Evolutionary conservation across 495 filamentous ascomycete genomes (phyloP), one percentile per base, ranked within the genome.

Genomic region (Melanomma pulvis-pyrius): DNA sequence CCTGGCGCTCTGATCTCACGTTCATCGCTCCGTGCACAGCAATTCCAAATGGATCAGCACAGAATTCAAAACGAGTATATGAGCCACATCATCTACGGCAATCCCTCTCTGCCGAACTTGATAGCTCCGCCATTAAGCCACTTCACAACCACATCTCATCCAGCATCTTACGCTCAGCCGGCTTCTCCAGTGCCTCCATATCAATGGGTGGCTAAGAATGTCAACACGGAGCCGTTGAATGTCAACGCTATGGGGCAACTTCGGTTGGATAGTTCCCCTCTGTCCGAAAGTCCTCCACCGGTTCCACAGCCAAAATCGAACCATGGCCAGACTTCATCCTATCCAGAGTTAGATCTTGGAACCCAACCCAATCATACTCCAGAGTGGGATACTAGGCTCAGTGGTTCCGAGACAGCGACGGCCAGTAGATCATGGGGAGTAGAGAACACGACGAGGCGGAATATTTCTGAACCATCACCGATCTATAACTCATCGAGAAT

Each of bases 21-120:
- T 12, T 15, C 39, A 44, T 44, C 39, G 25, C n/a, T 44, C 39
- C 39, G 17, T 11, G 47, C 32, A 21, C 25, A 61, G 46, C 28
- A 61, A 19, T 44, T 51, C 21, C 46, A 54, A 22, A 36, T 48
- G 49, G 49, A 54, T 29, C 60, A 63, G 19, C 28, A 54, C 9
- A n/a, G 60, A 46, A 21, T 26, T 15, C 50, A 55, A 26, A 47
- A 21, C 15, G 60, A 63, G 50, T 22, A 47, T 48, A 15, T 63
- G 34, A 63, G 60, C 39, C 19, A 30, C 7, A 34, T 55, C 25
- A 49, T 63, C 29, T 55, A 63, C 47, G 60, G 60, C 3, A 29
- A 53, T 39, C 24, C 39, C 5, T n/a, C 28, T 24, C 39, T 34
- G 19, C 26, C 48, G 1, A 41, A 61, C 26, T 30, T 61, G 59